Evolutionary conservation across 2,329 filamentous ascomycete species (phyloP).

Genomic region (Hypocreales sp.): DNA sequence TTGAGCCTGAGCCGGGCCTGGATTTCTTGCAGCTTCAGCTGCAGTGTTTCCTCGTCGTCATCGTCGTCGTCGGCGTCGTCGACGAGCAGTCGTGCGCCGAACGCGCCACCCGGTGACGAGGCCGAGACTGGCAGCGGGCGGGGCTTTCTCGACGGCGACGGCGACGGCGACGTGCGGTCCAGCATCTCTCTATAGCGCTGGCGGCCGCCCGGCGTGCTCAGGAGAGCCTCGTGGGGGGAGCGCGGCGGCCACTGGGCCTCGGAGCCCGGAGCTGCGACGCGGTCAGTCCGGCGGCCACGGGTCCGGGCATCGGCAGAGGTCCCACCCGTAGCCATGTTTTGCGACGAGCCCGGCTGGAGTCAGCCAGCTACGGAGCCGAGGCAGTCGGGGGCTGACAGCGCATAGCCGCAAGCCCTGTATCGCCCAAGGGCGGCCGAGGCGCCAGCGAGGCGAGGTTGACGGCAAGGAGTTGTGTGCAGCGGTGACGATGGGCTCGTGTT

Average conservation of each 20-base stretch:
- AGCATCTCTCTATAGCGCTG: constrained; percentile 55
- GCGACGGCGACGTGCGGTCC: constrained; percentile 50
- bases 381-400: constrained; percentile 2
- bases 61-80: constrained; percentile 39
- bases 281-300: constrained; percentile 1
- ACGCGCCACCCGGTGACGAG: too few relatives aligned
- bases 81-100: too few relatives aligned
- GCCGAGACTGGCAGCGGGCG: too few relatives aligned
- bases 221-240: constrained; percentile 48
- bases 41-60: constrained; percentile 79
- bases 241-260: constrained; percentile 49
- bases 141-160: constrained; percentile 43
- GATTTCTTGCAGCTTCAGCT: constrained; percentile 76
- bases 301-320: neutral
- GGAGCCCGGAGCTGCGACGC: constrained; percentile 13
- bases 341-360: neutral
- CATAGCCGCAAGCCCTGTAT: constrained; percentile 5
- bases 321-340: constrained; percentile 6
- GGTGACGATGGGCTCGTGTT: too few relatives aligned
- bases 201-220: constrained; percentile 63
- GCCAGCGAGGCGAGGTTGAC: too few relatives aligned
- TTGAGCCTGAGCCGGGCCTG: constrained; percentile 80
- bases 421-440: too few relatives aligned
- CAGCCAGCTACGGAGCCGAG: constrained; percentile 1
- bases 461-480: too few relatives aligned